Percentiles rank a stretch among this genome's conserved stretches.
phyloP scores from a whole-genome alignment of 169 alveolate genomes.

The Plasmodium reichenowi region DNA sequence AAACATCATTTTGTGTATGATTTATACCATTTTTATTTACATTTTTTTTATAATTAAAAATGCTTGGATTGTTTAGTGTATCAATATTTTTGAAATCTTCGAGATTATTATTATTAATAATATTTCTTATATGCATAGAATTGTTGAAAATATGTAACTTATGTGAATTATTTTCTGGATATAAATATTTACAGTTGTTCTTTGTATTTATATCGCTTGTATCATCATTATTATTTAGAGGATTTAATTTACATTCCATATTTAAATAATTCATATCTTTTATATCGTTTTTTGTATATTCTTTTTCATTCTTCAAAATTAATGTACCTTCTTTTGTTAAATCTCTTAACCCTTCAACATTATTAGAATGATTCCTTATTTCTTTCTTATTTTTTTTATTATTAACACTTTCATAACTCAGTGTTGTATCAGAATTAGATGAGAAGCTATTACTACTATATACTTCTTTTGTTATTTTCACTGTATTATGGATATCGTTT shows the following conservation, averaged over 20 bases:
- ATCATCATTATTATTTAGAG: neutral
- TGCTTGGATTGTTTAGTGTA: neutral
- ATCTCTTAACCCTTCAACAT: neutral
- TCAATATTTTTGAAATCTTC: neutral
- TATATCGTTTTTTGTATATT: neutral
- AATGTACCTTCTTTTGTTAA: slow-evolving; percentile 5
- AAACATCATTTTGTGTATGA: neutral
- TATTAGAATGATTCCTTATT: neutral
- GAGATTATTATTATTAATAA: neutral
- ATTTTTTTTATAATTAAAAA: neutral
- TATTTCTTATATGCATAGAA: neutral
- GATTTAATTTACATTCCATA: neutral
- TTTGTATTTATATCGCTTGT: neutral
- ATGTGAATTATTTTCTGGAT: neutral
- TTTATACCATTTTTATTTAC: neutral
- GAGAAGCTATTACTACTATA: slow-evolving; percentile 16
- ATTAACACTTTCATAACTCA: neutral
- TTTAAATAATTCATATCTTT: neutral
- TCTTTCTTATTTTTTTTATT: neutral
- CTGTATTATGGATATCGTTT: slow-evolving; percentile 2
- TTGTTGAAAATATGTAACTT: neutral
- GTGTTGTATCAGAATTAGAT: neutral
- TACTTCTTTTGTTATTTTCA: slow-evolving; percentile 31
- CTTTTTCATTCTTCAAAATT: neutral
- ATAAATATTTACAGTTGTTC: neutral